Conservation (phyloP, 2,329 filamentous ascomycete genomes). For the Scleromitrula shiraiana region DNA sequence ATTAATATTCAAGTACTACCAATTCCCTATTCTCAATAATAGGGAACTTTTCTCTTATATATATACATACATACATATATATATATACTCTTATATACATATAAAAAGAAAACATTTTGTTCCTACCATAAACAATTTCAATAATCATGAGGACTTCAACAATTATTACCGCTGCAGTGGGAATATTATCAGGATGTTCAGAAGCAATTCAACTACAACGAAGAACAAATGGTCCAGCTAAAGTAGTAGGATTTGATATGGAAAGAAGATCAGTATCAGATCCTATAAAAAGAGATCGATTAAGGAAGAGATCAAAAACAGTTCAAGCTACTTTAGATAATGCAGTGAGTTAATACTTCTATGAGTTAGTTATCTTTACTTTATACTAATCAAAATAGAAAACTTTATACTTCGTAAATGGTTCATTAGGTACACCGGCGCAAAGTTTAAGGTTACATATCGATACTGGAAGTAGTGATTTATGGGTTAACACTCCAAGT, state of each 20-base stretch:
- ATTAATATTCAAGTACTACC: constrained; percentile 4
- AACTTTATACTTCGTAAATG: constrained; percentile 58
- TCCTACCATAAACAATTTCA: not conserved
- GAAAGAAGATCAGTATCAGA: constrained; percentile 21
- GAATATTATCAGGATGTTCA: constrained; percentile 22
- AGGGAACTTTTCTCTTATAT: too few species aligned
- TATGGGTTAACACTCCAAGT: constrained; percentile 59
- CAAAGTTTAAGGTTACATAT: constrained; percentile 51
- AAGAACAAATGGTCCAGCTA: constrained; percentile 23
- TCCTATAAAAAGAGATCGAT: constrained; percentile 26
- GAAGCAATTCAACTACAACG: constrained; percentile 24
- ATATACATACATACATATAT: too few species aligned
- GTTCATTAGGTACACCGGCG: constrained; percentile 52
- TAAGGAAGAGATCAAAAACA: constrained; percentile 38
- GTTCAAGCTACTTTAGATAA: constrained; percentile 46
- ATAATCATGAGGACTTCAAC: constrained; percentile 24
- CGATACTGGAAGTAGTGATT: constrained; percentile 62
- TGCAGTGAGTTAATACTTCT: constrained; percentile 34
- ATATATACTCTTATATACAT: too few species aligned
- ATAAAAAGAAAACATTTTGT: not conserved
- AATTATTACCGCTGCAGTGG: constrained; percentile 21
- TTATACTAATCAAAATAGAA: constrained; percentile 34
- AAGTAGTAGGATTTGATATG: constrained; percentile 27
- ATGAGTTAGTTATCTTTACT: not conserved
- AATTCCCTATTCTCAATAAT: not conserved